These are phyloP conservation scores for Boletus sp. DNA, from an alignment of 768 basidiomycete genomes.

Conservation along the genomic window DNA sequence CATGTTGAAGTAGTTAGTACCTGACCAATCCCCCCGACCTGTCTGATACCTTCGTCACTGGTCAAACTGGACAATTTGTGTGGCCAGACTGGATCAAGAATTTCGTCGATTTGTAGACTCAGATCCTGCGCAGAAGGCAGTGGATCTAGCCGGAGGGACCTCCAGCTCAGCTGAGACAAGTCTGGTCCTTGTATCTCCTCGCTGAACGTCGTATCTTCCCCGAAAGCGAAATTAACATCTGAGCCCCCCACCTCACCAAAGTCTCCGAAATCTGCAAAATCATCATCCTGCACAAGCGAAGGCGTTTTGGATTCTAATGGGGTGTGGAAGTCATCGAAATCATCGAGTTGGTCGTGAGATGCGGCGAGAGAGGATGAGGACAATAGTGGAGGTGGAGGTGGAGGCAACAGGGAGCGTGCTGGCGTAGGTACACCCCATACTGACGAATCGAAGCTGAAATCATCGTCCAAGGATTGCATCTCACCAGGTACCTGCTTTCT, in stretches of 20 bases:
- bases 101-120: constrained; percentile 57
- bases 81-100: constrained; percentile 67
- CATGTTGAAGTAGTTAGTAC: constrained; percentile 73
- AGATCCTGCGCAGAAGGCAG: constrained; percentile 56
- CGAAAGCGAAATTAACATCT: constrained; percentile 37
- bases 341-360: constrained; percentile 43
- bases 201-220: constrained; percentile 24
- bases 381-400: constrained; percentile 16
- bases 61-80: constrained; percentile 49
- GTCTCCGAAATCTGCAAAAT: constrained; percentile 86
- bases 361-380: constrained; percentile 26
- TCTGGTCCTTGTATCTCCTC: constrained; percentile 30
- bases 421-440: constrained; percentile 61
- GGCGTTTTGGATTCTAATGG: constrained; percentile 43
- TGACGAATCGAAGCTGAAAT: constrained; percentile 65
- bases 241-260: constrained; percentile 63
- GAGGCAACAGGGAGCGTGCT: constrained; percentile 29
- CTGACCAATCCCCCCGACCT: constrained; percentile 78
- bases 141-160: constrained; percentile 62
- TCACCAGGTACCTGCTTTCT: neutral
- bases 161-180: constrained; percentile 50
- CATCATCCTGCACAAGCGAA: constrained; percentile 52
- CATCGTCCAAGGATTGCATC: constrained; percentile 58
- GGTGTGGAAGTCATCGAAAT: constrained; percentile 52
- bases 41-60: constrained; percentile 69